Conservation (phyloP, 805 yeast species). For the Nakazawaea pomicola region DNA sequence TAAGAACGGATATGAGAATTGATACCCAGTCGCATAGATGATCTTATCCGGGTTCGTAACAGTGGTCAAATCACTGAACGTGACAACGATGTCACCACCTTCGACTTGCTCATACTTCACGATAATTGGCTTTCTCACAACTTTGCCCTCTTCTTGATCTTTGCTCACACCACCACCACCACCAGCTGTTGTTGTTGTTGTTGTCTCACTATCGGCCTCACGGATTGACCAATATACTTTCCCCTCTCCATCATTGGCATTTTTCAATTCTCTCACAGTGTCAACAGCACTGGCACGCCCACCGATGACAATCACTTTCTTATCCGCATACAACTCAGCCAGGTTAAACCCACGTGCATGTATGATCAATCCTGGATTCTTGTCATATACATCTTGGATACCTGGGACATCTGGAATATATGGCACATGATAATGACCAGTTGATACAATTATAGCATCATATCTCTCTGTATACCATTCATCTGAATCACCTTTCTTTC, state of each 20-base stretch:
- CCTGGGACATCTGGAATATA: conserved; percentile 34
- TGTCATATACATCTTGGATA: conserved; percentile 22
- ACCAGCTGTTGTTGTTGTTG: too few relatives aligned
- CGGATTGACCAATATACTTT: too few relatives aligned
- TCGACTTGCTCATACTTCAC: conserved; percentile 15
- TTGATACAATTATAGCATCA: conserved; percentile 36
- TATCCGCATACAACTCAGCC: conserved; percentile 15
- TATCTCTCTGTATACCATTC: conserved; percentile 32
- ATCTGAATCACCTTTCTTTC: conserved; percentile 25
- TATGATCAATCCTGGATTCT: conserved; percentile 15
- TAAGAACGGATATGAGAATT: conserved; percentile 22
- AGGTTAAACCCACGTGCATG: conserved; percentile 24
- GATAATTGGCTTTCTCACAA: conserved; percentile 24
- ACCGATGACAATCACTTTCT: conserved; percentile 13
- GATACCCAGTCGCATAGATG: conserved; percentile 25
- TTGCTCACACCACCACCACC: too few relatives aligned
- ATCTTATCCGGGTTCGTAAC: conserved; percentile 18
- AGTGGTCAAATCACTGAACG: conserved; percentile 19
- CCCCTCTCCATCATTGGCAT: too few relatives aligned
- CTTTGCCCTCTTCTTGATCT: too few relatives aligned
- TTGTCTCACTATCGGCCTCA: too few relatives aligned
- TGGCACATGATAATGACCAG: conserved; percentile 40
- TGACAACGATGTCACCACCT: conserved; percentile 15
- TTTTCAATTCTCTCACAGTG: conserved; percentile 3
- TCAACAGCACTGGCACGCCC: conserved; percentile 7